These are phyloP conservation scores for Ramalina intermedia DNA, from an alignment of 495 filamentous ascomycete species.

Conservation along the genomic window DNA sequence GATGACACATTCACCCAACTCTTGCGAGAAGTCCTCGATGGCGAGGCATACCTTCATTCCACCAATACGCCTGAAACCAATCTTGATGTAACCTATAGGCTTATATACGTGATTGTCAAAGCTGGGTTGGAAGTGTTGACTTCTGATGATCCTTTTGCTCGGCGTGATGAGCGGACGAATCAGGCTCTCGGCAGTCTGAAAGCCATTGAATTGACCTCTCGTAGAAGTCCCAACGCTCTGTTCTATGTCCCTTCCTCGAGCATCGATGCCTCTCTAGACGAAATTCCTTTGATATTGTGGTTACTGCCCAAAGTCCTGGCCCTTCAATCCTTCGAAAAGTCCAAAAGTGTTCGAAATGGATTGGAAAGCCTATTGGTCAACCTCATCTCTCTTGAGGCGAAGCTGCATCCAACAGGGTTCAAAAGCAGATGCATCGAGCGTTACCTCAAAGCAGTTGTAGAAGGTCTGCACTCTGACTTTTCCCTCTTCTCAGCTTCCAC, in stretches of 20 bases:
- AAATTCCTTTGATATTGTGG: conserved; percentile 61
- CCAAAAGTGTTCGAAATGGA: conserved; percentile 5
- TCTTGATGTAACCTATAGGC: conserved; percentile 59
- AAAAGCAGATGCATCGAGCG: conserved; percentile 11
- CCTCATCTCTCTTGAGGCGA: conserved; percentile 6
- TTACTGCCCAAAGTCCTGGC: conserved; percentile 48
- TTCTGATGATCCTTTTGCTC: conserved; percentile 46
- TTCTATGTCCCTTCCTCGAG: conserved; percentile 27
- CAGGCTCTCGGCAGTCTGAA: conserved; percentile 54
- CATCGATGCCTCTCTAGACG: conserved; percentile 11
- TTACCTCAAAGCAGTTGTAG: conserved; percentile 5
- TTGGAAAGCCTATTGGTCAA: not conserved
- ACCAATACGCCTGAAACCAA: conserved; percentile 41
- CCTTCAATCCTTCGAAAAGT: conserved; percentile 30
- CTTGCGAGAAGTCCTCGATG: conserved; percentile 45
- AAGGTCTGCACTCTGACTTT: conserved; percentile 8
- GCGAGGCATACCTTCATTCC: conserved; percentile 23
- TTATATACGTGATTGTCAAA: conserved; percentile 70
- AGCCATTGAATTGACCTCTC: conserved; percentile 57
- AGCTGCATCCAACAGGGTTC: conserved; percentile 5
- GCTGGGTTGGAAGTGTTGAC: conserved; percentile 56
- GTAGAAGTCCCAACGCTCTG: conserved; percentile 61
- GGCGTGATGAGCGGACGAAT: conserved; percentile 32
- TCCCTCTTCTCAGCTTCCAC: conserved; percentile 5
- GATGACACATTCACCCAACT: conserved; percentile 48